Evolutionary conservation across 1,139 yeast species (phyloP), one percentile per base, ranked within the genome.

Genomic region (Groenewaldozyma auringiensis): DNA sequence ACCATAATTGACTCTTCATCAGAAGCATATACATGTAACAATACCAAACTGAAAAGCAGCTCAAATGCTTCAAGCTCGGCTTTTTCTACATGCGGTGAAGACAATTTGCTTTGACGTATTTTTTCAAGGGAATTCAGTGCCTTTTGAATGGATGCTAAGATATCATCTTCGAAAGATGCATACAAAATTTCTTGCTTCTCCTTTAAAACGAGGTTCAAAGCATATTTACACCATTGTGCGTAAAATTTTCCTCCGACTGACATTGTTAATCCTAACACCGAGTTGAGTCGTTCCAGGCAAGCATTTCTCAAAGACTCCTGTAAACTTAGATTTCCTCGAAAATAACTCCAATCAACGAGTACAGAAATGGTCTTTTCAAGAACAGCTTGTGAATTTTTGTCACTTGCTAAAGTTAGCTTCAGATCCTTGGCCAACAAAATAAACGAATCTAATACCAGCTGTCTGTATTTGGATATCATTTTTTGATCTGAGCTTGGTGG

Each of bases 11-110:
- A 83, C 51, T 89, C 97, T 2, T 71, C 60, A 45, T 76, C 79
- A 17, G 92, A 94, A 51, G 81, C 69, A 59, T 81, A 88, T 37
- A 89, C 71, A 60, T 88, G 96, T 22, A 92, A 63, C 40, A 88
- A 65, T 2, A 83, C 83, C 75, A 86, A 78, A 0, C 96, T 83
- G 49, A 85, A 78, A 42, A 92, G 68, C 40, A 86, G 68, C 60
- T 87, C 94, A 59, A 84, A 82, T n/a, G 75, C 79, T 40, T 65
- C 58, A 4, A 73, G 56, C 45, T 72, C 72, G 1, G 71, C 58
- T 31, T 62, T 62, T 47, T 69, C 72, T 1, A 64, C 63, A 45
- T 67, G 73, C 3, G 66, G 65, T 2, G 70, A 61, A 6, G 69
- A 60, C 36, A 60, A 61, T 35, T 72, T 60, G 48, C 64, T 62